Evolutionary conservation across 1,284 basidiomycete genomes (phyloP), one percentile per base, ranked within the genome.

Genomic region (Cutaneotrichosporon sp.): DNA sequence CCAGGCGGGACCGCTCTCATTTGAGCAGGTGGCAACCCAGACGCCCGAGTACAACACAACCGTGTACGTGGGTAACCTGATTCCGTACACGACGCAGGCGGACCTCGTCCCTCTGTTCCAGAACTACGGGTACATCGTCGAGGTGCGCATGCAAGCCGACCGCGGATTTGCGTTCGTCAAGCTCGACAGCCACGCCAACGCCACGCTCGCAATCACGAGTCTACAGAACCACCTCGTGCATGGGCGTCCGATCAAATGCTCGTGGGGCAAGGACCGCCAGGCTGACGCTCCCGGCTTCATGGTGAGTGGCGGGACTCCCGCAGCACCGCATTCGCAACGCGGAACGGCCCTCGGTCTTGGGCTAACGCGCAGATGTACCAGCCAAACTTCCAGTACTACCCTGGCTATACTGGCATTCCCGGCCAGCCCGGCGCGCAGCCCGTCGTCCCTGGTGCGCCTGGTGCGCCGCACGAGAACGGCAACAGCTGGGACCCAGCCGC

Each of bases 151-250:
- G 90, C 93, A 97, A 76, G 84, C 92, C 52, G 94, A 97, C 77
- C 86, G 92, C 56, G 94, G 94, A 27, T 97, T 97, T 72, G 94
- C 94, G 0, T 98, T 98, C 70, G 91, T 97, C 71, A 97, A 97
- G 77, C 82, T 97, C 52, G 93, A 97, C 76, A 91, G 90, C 41
- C 94, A 97, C 73, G 91, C 96, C 72, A 91, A 96, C 69, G 94
- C 94, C 47, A 92, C 94, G 11, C 86, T 90, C 83, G 94, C 94
- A 25, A 97, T 98, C 67, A 87, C 92, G 58, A 88, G 94, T 68
- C 79, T 97, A 49, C 90, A 93, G 74, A 92, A 93, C 50, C 87
- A 90, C 75, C 87, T 90, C 79, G 87, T 97, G 26, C 94, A 97
- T 65, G 93, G 93, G 46, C 79, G 94, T 38, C 90, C 90, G 12